Percentiles rank a stretch among this genome's conserved stretches.
These are phyloP conservation scores for Rheum nobile DNA, from an alignment of 148 eudicot species.

Conservation along the genomic window DNA sequence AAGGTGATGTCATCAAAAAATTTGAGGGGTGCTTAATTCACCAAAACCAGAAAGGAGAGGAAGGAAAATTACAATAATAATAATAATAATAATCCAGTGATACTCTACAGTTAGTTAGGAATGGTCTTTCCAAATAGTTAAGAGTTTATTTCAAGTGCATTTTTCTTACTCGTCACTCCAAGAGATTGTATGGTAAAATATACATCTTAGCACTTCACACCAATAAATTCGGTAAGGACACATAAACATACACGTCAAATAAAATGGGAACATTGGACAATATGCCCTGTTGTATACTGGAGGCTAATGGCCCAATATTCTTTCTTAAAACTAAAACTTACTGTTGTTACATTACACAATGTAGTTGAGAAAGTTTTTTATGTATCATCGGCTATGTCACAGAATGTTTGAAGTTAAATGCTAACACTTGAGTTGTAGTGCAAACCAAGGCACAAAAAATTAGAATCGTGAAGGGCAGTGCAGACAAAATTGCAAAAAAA, in stretches of 20 bases:
- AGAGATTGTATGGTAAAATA: background rate
- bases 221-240: background rate
- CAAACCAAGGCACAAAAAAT: background rate
- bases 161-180: background rate
- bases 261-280: background rate
- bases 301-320: background rate
- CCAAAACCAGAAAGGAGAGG: background rate
- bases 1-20: background rate
- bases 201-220: background rate
- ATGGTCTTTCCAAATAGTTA: background rate
- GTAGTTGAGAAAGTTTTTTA: background rate
- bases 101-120: background rate
- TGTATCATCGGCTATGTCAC: background rate
- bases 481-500: background rate
- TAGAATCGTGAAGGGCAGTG: background rate
- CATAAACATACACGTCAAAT: background rate
- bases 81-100: background rate
- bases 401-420: background rate
- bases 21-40: background rate
- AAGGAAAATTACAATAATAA: no score
- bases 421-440: background rate
- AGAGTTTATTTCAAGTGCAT: background rate
- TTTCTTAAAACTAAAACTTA: background rate
- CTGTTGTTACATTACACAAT: background rate
- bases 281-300: background rate